These are phyloP conservation scores for Neonectria ditissima DNA, from an alignment of 2,329 filamentous ascomycete species.

Conservation along the genomic window DNA sequence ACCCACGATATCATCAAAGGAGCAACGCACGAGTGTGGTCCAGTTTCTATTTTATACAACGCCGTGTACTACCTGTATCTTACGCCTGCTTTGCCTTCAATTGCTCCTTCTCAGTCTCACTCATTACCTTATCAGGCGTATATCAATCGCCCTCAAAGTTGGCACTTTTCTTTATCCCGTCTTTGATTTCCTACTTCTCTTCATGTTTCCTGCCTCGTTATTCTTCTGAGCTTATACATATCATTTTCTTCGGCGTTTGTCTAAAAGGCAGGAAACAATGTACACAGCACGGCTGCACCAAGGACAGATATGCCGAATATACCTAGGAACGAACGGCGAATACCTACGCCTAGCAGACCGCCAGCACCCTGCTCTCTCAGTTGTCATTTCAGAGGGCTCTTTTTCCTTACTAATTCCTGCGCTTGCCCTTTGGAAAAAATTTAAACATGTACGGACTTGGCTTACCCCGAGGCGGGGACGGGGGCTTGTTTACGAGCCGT, in stretches of 20 bases:
- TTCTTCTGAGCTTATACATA: slow-evolving; percentile 19
- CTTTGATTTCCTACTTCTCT: neutral
- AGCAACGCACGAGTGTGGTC: slow-evolving; percentile 14
- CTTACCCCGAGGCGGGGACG: slow-evolving; percentile 6
- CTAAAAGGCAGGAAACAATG: slow-evolving; percentile 15
- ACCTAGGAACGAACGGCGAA: slow-evolving; percentile 7
- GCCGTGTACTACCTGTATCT: slow-evolving; percentile 37
- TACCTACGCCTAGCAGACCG: slow-evolving; percentile 1
- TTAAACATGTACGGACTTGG: slow-evolving; percentile 32
- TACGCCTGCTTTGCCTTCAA: slow-evolving; percentile 25
- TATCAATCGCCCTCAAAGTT: slow-evolving; percentile 21
- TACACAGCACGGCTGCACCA: slow-evolving; percentile 18
- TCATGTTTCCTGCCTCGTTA: slow-evolving; percentile 17
- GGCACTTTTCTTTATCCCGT: slow-evolving; percentile 29
- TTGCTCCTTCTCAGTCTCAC: slow-evolving; percentile 22
- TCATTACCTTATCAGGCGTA: slow-evolving; percentile 32
- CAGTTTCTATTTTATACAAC: slow-evolving; percentile 32
- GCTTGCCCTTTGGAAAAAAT: slow-evolving; percentile 36
- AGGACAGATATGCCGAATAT: slow-evolving; percentile 12
- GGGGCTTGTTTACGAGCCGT: neutral
- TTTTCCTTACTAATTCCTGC: slow-evolving; percentile 12
- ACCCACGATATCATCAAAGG: slow-evolving; percentile 9
- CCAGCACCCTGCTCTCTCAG: neutral
- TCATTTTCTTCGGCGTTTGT: slow-evolving; percentile 33
- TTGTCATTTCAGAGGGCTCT: neutral